Evolutionary conservation across 352 stramenopile species (phyloP).

Genomic region (Pythium volutum): DNA sequence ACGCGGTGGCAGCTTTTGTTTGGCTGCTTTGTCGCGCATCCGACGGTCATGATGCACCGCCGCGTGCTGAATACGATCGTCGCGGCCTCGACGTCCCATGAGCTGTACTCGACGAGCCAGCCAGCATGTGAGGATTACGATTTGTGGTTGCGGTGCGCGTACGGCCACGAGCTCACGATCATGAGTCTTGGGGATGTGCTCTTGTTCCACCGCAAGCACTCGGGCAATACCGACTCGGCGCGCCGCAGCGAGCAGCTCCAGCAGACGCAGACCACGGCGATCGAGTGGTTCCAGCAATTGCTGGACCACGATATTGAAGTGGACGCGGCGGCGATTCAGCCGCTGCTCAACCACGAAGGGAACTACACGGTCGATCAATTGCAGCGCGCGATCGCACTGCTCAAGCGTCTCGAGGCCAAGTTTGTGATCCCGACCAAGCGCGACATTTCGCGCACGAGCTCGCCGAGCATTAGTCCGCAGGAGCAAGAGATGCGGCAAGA

Average conservation of each 20-base stretch:
- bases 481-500: constrained; percentile 25
- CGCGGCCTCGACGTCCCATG: constrained; percentile 10
- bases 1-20: constrained; percentile 78
- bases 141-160: constrained; percentile 66
- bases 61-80: constrained; percentile 34
- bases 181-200: constrained; percentile 52
- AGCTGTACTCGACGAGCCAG: constrained; percentile 42
- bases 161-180: constrained; percentile 36
- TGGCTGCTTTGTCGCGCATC: constrained; percentile 71
- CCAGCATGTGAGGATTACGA: constrained; percentile 77
- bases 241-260: constrained; percentile 31
- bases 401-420: constrained; percentile 26
- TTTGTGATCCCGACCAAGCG: constrained; percentile 21
- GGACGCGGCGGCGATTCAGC: constrained; percentile 15
- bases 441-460: constrained; percentile 20
- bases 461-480: constrained; percentile 17
- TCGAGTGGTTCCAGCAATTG: constrained; percentile 20
- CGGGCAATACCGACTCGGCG: constrained; percentile 20
- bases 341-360: constrained; percentile 25
- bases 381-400: constrained; percentile 21
- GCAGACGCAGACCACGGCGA: constrained; percentile 42
- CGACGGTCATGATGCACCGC: constrained; percentile 77
- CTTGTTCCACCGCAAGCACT: constrained; percentile 47
- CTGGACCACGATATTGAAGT: constrained; percentile 13
- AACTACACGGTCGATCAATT: constrained; percentile 23